A percentile compares a stretch with the other conserved stretches of the same genome.
Evolutionary conservation across 495 filamentous ascomycete genomes (phyloP).

Genomic region (Daldinia bambusicola): DNA sequence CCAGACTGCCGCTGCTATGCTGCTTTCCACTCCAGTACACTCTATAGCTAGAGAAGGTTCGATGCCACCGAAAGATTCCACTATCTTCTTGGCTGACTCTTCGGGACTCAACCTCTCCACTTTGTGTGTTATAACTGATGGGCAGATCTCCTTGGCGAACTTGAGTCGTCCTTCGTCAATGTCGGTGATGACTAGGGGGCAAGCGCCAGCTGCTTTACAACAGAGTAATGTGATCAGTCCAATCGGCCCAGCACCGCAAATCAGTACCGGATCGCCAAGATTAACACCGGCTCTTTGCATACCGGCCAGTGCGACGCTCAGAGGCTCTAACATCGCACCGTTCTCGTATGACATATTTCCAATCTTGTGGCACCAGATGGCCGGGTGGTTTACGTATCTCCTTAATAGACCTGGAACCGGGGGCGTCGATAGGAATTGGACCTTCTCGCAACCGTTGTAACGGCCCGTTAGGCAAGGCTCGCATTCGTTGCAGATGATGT

Average conservation of each 20-base stretch:
- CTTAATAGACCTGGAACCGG: constrained; percentile 88
- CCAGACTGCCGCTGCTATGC: constrained; percentile 84
- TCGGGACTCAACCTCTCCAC: constrained; percentile 76
- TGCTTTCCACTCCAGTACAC: constrained; percentile 93
- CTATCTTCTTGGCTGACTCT: constrained; percentile 72
- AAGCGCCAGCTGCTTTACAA: constrained; percentile 81
- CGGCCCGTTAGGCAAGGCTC: constrained; percentile 89
- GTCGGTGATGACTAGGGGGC: constrained; percentile 89
- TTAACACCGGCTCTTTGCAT: constrained; percentile 80
- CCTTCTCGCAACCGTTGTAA: constrained; percentile 90
- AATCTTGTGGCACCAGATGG: constrained; percentile 94
- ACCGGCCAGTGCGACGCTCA: constrained; percentile 85
- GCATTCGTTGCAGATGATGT: constrained; percentile 87
- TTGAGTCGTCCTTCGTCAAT: constrained; percentile 84
- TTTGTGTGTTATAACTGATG: constrained; percentile 78
- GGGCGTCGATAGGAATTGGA: constrained; percentile 87
- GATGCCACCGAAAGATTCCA: constrained; percentile 72
- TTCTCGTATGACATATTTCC: constrained; percentile 88
- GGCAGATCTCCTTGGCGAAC: constrained; percentile 83
- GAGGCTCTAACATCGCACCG: constrained; percentile 86
- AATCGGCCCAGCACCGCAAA: constrained; percentile 93
- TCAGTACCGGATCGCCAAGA: constrained; percentile 82
- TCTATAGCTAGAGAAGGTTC: constrained; percentile 83
- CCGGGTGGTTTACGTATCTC: constrained; percentile 92
- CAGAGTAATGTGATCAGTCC: constrained; percentile 87